Conservation (phyloP, 2,329 filamentous ascomycete species). For the Pseudogymnoascus sp. region DNA sequence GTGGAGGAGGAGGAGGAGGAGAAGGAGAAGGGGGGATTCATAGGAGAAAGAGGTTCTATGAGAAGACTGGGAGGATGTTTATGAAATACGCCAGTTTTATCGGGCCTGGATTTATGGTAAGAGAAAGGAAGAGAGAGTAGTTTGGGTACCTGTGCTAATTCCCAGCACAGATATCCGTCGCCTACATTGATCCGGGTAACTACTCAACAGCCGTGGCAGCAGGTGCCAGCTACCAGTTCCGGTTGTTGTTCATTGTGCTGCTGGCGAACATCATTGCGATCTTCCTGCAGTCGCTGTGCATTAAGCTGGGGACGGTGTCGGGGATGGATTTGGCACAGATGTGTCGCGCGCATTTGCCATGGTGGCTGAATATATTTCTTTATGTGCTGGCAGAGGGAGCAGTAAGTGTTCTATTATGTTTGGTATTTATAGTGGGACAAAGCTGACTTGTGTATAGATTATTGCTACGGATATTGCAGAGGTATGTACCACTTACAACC, state of each 20-base stretch:
- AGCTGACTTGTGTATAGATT: conserved; percentile 26
- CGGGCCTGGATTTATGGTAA: conserved; percentile 44
- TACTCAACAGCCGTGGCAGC: conserved; percentile 53
- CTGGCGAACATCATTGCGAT: conserved; percentile 54
- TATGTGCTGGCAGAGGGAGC: conserved; percentile 47
- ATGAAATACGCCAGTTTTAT: conserved; percentile 44
- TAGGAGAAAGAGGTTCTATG: conserved; percentile 10
- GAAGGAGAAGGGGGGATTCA: background rate
- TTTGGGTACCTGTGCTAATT: conserved; percentile 14
- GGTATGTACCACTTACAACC: conserved; percentile 18
- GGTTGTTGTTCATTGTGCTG: conserved; percentile 49
- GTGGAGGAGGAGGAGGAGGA: background rate
- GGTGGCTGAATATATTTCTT: conserved; percentile 45
- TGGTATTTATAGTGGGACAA: background rate
- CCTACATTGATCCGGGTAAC: conserved; percentile 42
- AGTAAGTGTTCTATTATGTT: background rate
- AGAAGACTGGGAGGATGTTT: conserved; percentile 20
- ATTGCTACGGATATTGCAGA: conserved; percentile 50
- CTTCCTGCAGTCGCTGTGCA: conserved; percentile 49
- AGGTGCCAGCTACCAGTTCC: conserved; percentile 47
- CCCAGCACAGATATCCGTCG: conserved; percentile 27
- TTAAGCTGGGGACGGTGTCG: conserved; percentile 44
- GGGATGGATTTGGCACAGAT: conserved; percentile 46
- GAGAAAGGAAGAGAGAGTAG: conserved; percentile 21
- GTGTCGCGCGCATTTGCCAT: conserved; percentile 42